phyloP scores from a whole-genome alignment of 1,284 basidiomycete species.

The Irpex sp. region DNA sequence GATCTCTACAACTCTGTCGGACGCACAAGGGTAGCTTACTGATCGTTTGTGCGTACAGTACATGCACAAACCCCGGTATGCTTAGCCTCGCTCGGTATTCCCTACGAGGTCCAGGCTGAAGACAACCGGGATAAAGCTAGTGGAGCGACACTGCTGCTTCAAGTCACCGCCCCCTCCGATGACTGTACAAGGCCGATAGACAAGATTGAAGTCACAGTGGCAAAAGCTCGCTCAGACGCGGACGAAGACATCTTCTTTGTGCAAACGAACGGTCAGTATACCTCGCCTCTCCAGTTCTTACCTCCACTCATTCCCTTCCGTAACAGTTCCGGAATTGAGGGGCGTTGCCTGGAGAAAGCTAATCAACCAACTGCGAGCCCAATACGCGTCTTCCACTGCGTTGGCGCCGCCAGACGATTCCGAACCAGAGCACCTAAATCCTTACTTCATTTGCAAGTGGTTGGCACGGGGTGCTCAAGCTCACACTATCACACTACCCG shows the following conservation, averaged over 20 bases:
- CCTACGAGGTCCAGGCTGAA: not conserved
- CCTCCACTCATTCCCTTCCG: not conserved
- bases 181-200: not conserved
- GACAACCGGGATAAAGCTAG: not conserved
- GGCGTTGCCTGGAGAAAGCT: not conserved
- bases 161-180: not conserved
- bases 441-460: not conserved
- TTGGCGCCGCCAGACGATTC: not conserved
- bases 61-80: no score
- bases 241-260: not conserved
- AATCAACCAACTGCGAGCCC: not conserved
- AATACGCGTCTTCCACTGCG: not conserved
- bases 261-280: not conserved
- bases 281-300: not conserved
- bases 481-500: not conserved
- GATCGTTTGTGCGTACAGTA: no score
- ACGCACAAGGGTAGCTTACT: no score
- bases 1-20: no score
- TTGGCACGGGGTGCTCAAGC: not conserved
- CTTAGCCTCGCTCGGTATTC: not conserved
- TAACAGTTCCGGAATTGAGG: not conserved
- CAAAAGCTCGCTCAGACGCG: not conserved
- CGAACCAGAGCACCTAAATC: not conserved
- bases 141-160: not conserved
- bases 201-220: not conserved